Conservation (phyloP, 768 basidiomycete species). For the Serendipita sp. region DNA sequence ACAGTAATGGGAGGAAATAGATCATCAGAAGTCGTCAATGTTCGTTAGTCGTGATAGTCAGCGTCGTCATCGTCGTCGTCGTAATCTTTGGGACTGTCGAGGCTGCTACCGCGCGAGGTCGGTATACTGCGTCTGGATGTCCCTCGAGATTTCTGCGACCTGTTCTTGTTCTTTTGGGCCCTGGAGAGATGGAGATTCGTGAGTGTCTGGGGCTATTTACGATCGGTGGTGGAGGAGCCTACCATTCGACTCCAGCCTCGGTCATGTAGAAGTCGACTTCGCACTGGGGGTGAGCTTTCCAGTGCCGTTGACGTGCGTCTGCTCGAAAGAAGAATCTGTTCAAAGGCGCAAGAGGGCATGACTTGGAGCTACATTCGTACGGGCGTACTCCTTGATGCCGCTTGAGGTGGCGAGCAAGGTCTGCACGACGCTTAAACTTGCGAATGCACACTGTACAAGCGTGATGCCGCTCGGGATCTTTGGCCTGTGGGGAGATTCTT, state of each 20-base stretch:
- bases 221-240: background rate
- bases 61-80: conserved; percentile 3
- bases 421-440: conserved; percentile 1
- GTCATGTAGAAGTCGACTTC: background rate
- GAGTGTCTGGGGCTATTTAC: no score
- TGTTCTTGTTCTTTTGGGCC: background rate
- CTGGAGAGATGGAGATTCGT: background rate
- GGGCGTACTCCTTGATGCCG: background rate
- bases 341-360: background rate
- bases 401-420: conserved; percentile 5
- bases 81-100: background rate
- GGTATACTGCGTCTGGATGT: background rate
- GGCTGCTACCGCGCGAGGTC: background rate
- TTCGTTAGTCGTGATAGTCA: conserved; percentile 6
- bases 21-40: background rate
- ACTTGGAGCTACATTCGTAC: background rate
- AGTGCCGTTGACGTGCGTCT: background rate
- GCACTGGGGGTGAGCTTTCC: background rate
- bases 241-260: background rate
- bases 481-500: background rate
- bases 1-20: background rate
- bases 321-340: background rate
- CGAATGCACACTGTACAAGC: background rate
- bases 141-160: background rate
- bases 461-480: background rate